Base-by-base conservation (phyloP, 2,329 filamentous ascomycete species). In the Colletotrichum sp. region DNA sequence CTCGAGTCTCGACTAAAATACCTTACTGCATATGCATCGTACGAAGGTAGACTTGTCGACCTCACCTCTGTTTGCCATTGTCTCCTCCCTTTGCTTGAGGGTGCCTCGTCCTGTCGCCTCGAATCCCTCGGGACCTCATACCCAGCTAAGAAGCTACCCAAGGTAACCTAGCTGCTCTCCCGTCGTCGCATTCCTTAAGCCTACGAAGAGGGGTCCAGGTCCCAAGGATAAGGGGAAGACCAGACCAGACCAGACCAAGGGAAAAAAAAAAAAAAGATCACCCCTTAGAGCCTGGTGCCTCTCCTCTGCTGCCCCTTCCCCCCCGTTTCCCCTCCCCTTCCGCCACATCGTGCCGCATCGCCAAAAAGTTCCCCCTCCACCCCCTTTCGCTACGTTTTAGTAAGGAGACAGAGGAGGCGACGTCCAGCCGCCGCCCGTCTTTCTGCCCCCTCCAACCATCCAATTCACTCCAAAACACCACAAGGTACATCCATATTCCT, bases 131-230 rank as follows among this genome's bases (percentile, higher is more conserved):
- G 18, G 18, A n/a, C 39, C 60, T 52, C 26, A 15, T 9, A 10
- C 28, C 36, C 13, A 59, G 59, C 44, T 60, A 49, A n/a, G 39
- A n/a, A 52, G 57, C 59, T 64, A 26, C 71, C 28, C 57, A 70
- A 70, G 68, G 68, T 18, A 70, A 30, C 68, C 69, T 72, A 67
- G 72, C 72, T 72, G 49, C 39, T 28, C 36, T 60, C 49, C 60
- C 34, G 67, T 24, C 36, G 60, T 75, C 68, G 10, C 49, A 52
- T 39, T 67, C 36, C n/a, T 44, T 30, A n/a, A 30, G 49, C 28
- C 62, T 60, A 60, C 39, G 24, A 30, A 26, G 39, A 55, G 59
- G 60, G 39, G 52, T 26, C 13, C 66, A 69, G 49, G 24, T n/a
- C 18, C 39, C 18, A 49, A 49, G 39, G 15, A 49, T 49, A 49